phyloP scores from a whole-genome alignment of 805 yeast species.

The Wickerhamomyces ciferrii region DNA sequence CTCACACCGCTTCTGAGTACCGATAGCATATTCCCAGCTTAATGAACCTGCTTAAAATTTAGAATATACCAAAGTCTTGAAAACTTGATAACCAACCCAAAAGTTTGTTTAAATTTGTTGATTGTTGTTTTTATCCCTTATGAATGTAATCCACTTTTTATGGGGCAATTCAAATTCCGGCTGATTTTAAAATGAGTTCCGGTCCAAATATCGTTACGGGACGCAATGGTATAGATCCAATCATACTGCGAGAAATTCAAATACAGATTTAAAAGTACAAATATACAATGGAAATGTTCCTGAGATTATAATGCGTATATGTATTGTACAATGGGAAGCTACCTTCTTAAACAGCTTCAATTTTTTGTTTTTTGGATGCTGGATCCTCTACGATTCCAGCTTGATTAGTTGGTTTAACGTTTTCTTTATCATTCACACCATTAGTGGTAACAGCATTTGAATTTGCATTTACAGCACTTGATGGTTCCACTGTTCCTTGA shows the following conservation, averaged over 20 bases:
- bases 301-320: too few relatives aligned
- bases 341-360: not conserved
- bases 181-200: not conserved
- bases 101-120: not conserved
- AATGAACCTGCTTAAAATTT: too few relatives aligned
- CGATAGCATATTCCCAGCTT: conserved; percentile 9
- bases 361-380: not conserved
- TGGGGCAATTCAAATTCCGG: not conserved
- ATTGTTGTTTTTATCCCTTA: not conserved
- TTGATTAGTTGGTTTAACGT: not conserved
- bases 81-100: not conserved
- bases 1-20: conserved; percentile 3
- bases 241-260: not conserved
- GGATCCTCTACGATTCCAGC: not conserved
- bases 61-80: not conserved
- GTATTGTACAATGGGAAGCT: too few relatives aligned
- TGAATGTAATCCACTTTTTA: not conserved
- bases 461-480: too few relatives aligned
- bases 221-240: not conserved
- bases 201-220: not conserved
- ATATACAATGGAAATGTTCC: too few relatives aligned
- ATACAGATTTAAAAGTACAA: not conserved
- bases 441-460: not conserved
- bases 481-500: conserved; percentile 26
- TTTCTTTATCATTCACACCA: not conserved